Conservation (phyloP, 2,329 filamentous ascomycete species). For the Fusarium chaquense region DNA sequence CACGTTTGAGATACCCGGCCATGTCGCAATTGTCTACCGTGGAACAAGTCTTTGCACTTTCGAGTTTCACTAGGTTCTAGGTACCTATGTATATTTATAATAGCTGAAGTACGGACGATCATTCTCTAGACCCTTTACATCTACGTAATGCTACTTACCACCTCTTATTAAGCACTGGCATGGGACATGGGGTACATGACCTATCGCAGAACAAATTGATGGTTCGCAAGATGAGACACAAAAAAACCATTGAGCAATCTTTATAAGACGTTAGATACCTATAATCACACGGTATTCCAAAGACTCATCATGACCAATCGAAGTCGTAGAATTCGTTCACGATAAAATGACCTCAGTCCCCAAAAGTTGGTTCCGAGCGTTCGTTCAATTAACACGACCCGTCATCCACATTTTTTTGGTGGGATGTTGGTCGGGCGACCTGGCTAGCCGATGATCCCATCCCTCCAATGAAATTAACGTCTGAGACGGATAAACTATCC, state of each 20-base stretch:
- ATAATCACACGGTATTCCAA: neutral
- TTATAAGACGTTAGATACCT: no score
- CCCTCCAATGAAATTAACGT: neutral
- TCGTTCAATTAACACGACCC: slow-evolving; percentile 28
- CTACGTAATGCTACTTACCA: neutral
- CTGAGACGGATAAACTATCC: neutral
- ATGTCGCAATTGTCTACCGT: neutral
- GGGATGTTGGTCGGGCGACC: slow-evolving; percentile 29
- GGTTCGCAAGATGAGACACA: neutral
- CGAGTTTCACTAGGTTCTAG: slow-evolving; percentile 3
- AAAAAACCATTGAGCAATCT: neutral
- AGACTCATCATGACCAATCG: neutral
- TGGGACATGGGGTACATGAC: neutral
- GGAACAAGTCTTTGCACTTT: neutral
- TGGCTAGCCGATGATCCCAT: slow-evolving; percentile 6
- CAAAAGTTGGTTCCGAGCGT: slow-evolving; percentile 9
- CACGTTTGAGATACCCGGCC: neutral
- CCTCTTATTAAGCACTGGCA: neutral
- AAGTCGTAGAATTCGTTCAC: neutral
- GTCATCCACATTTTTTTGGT: slow-evolving; percentile 17
- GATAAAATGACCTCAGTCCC: slow-evolving; percentile 20
- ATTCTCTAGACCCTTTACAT: slow-evolving; percentile 2
- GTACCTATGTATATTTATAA: neutral
- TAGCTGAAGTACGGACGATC: neutral
- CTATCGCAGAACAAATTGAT: neutral